Conservation (phyloP, 306 rosid species). For the Betula pendula region DNA sequence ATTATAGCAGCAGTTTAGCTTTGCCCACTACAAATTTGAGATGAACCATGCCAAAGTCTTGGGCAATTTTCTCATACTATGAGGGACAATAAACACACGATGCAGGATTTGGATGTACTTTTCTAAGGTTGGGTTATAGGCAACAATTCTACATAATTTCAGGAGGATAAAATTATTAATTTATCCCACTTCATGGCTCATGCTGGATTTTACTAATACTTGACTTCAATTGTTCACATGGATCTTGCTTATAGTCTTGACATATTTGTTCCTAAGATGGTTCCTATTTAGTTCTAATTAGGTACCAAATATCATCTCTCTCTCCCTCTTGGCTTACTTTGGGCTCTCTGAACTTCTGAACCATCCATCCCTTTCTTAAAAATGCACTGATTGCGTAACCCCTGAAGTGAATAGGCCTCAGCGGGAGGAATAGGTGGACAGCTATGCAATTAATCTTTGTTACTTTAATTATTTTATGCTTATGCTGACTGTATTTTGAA, state of each 20-base stretch:
- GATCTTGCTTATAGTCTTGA: background rate
- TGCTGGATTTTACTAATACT: background rate
- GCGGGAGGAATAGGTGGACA: slow-evolving; percentile 3
- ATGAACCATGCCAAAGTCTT: background rate
- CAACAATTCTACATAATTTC: background rate
- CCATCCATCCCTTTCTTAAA: background rate
- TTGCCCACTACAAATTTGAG: background rate
- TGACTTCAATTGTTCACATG: background rate
- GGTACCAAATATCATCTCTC: background rate
- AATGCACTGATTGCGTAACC: slow-evolving; percentile 2
- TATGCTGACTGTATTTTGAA: background rate
- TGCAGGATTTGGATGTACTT: slow-evolving; percentile 1
- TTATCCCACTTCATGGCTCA: background rate
- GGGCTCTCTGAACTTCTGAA: background rate
- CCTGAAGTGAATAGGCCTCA: background rate
- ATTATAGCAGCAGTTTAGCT: background rate
- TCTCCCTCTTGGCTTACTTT: background rate
- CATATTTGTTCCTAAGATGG: background rate
- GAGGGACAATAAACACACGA: background rate
- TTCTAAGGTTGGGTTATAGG: background rate
- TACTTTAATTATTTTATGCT: background rate
- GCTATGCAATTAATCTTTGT: background rate
- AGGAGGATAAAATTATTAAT: background rate
- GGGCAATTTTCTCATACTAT: background rate
- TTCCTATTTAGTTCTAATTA: background rate